A percentile compares a stretch with the other conserved stretches of the same genome.
Conservation (phyloP, 78 protist genomes). For the Mantamonas sphyraenae region DNA sequence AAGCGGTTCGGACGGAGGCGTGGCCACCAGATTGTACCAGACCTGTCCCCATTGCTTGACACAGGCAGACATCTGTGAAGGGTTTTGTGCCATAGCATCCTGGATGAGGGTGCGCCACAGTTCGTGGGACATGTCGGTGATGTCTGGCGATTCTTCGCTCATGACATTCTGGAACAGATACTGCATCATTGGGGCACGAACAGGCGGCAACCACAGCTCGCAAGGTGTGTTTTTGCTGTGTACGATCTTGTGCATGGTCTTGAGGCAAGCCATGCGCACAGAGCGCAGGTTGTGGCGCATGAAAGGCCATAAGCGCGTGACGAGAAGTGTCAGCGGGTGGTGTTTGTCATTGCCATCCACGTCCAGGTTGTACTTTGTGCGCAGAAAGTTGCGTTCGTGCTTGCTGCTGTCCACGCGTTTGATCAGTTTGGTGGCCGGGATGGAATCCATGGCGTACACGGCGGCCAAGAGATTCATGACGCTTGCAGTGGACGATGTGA, state of each 20-base stretch:
- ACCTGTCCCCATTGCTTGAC: too few species aligned
- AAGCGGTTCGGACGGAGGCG: too few species aligned
- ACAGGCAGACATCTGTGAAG: too few species aligned
- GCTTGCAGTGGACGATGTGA: conserved; percentile 33
- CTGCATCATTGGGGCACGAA: neutral
- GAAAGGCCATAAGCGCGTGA: conserved; percentile 40
- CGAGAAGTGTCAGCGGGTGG: neutral
- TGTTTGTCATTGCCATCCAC: neutral
- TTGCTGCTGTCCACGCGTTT: too few species aligned
- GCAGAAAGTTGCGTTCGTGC: neutral
- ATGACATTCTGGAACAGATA: conserved; percentile 22
- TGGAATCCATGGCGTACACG: too few species aligned
- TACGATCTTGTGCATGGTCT: neutral
- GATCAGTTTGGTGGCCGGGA: too few species aligned
- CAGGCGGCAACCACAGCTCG: neutral
- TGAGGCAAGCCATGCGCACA: conserved; percentile 18
- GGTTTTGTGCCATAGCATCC: too few species aligned
- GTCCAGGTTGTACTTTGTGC: neutral
- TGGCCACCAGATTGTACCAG: too few species aligned
- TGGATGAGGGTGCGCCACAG: too few species aligned
- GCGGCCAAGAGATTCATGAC: conserved; percentile 20
- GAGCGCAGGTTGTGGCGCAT: conserved; percentile 8
- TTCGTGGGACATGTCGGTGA: too few species aligned
- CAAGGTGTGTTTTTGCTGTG: neutral
- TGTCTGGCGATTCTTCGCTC: too few species aligned